Evolutionary conservation across 1,139 yeast species (phyloP), one percentile per base, ranked within the genome.

Genomic region (Kodamaea sp.): DNA sequence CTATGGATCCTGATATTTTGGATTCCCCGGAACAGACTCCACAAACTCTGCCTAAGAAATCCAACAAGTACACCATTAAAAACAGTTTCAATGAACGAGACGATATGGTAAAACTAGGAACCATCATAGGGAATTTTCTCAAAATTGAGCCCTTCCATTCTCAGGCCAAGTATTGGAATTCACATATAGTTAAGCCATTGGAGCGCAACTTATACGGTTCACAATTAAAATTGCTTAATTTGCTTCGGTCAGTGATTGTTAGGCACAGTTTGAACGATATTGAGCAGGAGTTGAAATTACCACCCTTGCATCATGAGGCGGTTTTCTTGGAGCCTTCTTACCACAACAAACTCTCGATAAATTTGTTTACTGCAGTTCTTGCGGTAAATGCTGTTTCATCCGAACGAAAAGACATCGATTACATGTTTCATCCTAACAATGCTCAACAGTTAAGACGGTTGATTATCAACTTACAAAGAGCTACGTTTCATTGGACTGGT

Each of bases 401-500:
- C 0, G 87, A 81, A 49, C 56, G 88, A 30, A 71, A 67, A 10
- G 90, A 77, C 44, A 64, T 71, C 23, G 89, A 83, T 54, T 83
- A 79, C 53, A 79, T 83, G 85, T 81, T 82, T 48, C 82, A 81
- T 57, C 74, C 80, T 0, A 55, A 72, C 0, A 81, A 80, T 46
- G 63, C 76, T 28, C 59, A 54, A 23, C 81, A 80, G 42, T 55
- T 82, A 29, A 61, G 82, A 41, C 56, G 81, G 31, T 65, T 82
- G 45, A 70, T 82, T 7, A 70, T 76, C 2, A 82, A 83, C 47
- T 53, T 82, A 28, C 85, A 78, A 51, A 64, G 82, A 38, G 80
- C 85, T 1, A 78, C 89, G 0, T 81, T 82, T 49, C 80, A 78
- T 47, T 83, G 89, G 89, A 78, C 87, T 2, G 88, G 88, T 0